These are phyloP conservation scores for Galeopsis tetrahit DNA, from an alignment of 257 asterid species.

Conservation along the genomic window DNA sequence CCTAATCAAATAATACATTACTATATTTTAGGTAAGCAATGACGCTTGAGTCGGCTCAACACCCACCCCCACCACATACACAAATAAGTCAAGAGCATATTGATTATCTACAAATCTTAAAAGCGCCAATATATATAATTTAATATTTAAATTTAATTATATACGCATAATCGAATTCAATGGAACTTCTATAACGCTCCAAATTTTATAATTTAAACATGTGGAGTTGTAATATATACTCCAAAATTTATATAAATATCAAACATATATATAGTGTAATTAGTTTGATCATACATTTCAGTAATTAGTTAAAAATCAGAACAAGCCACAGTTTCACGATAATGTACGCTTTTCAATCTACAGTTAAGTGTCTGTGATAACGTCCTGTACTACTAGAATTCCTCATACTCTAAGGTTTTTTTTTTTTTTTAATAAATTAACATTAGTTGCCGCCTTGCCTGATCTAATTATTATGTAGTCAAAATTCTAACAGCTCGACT, in stretches of 20 bases:
- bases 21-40: slow-evolving; percentile 1
- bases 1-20: neutral
- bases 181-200: neutral
- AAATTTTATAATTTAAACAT: neutral
- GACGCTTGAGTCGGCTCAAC: neutral
- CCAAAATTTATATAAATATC: neutral
- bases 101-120: neutral
- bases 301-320: too few relatives aligned
- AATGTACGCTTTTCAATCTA: too few relatives aligned
- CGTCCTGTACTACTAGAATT: too few relatives aligned
- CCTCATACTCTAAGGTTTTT: too few relatives aligned
- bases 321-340: too few relatives aligned
- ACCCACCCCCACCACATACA: neutral
- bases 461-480: too few relatives aligned
- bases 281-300: neutral
- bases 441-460: too few relatives aligned
- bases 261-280: neutral
- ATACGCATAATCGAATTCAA: neutral
- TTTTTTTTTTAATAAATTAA: too few relatives aligned
- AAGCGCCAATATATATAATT: neutral
- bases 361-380: too few relatives aligned
- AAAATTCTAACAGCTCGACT: neutral
- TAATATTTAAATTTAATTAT: too few relatives aligned
- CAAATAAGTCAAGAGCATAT: slow-evolving; percentile 1
- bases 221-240: neutral